These are phyloP conservation scores for Umbelopsis sp. DNA, from an alignment of 192 early-diverging fungal genomes.

Conservation along the genomic window DNA sequence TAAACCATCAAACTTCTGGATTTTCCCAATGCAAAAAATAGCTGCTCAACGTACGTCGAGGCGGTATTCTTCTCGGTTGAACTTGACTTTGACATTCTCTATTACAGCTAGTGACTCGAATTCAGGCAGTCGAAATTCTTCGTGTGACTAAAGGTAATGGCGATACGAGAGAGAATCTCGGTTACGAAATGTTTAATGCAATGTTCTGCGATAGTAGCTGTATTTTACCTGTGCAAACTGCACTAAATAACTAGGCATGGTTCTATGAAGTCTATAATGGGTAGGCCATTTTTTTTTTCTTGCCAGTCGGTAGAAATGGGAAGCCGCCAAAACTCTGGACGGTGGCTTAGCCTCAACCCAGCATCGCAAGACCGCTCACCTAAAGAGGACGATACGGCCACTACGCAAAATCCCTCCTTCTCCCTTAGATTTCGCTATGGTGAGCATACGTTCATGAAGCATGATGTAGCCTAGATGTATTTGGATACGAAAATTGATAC, in stretches of 20 bases:
- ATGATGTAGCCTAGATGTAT: not conserved
- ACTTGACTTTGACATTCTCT: slow-evolving; percentile 69
- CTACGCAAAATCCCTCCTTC: not conserved
- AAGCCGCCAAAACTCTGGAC: not conserved
- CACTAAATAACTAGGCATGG: slow-evolving; percentile 62
- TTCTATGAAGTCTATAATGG: not conserved
- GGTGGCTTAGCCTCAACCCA: slow-evolving; percentile 3
- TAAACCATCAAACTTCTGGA: not conserved
- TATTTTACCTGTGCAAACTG: slow-evolving; percentile 70
- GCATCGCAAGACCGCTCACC: not conserved
- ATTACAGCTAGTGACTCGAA: slow-evolving; percentile 80
- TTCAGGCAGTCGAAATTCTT: slow-evolving; percentile 80
- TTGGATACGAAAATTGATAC: slow-evolving; percentile 18
- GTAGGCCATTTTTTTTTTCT: not conserved
- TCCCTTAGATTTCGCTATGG: slow-evolving; percentile 21
- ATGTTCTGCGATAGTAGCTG: not conserved
- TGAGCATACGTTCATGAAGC: slow-evolving; percentile 3
- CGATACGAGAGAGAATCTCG: too few relatives aligned
- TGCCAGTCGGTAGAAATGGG: not conserved
- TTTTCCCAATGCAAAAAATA: not conserved
- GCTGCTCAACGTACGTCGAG: slow-evolving; percentile 49
- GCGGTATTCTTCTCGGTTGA: slow-evolving; percentile 61
- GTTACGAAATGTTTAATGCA: not conserved
- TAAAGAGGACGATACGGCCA: not conserved
- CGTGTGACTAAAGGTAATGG: slow-evolving; percentile 47